Conservation (phyloP, 73 alveolate genomes). For the Paramecium pentaurelia region DNA sequence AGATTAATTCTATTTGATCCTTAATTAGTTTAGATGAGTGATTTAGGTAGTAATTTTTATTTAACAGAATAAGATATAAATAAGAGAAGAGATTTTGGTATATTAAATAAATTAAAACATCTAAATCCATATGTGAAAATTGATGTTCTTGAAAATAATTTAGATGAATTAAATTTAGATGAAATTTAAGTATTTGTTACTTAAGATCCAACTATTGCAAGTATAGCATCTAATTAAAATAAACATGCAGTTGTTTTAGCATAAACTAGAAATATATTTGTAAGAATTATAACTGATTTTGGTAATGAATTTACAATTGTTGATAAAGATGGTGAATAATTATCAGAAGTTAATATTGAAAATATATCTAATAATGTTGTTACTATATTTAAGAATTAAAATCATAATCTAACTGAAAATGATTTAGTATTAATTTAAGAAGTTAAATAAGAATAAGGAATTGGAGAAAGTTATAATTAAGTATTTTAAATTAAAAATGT, state of each 20-base stretch:
- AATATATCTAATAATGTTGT: neutral
- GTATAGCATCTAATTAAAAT: neutral
- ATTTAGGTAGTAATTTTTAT: constrained; percentile 86
- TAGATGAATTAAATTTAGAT: neutral
- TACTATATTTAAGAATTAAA: neutral
- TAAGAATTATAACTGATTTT: constrained; percentile 82
- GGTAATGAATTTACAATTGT: constrained; percentile 83
- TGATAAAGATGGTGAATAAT: constrained; percentile 93
- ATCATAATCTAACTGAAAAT: constrained; percentile 3
- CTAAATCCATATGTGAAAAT: constrained; percentile 83
- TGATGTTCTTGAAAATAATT: neutral
- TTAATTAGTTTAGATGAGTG: constrained; percentile 54
- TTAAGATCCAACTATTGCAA: neutral
- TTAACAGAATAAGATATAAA: constrained; percentile 74
- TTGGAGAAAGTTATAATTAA: constrained; percentile 53
- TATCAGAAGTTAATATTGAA: constrained; percentile 81
- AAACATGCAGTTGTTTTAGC: constrained; percentile 43
- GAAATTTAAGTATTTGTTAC: neutral
- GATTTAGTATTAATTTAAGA: neutral
- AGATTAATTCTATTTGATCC: constrained; percentile 82
- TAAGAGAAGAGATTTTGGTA: constrained; percentile 75
- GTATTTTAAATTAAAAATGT: constrained; percentile 58
- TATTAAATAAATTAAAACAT: constrained; percentile 73
- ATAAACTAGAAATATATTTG: constrained; percentile 75
- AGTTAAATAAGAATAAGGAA: constrained; percentile 10